phyloP scores from a whole-genome alignment of 139 green algal species.

The Chlorella sp. region DNA sequence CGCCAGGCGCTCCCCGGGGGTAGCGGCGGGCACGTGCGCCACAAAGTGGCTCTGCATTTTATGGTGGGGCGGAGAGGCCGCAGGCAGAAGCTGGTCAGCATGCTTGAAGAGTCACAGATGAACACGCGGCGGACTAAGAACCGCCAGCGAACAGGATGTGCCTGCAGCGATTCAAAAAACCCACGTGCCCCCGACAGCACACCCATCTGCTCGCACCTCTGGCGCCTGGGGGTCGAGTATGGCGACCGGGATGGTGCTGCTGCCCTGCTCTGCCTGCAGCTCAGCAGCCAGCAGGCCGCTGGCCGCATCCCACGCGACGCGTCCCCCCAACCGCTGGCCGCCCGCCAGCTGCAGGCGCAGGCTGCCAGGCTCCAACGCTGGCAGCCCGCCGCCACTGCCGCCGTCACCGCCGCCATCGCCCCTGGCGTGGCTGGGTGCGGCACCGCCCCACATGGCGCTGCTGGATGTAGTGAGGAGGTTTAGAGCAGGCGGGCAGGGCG shows the following conservation, averaged over 20 bases:
- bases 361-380: neutral
- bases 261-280: neutral
- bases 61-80: neutral
- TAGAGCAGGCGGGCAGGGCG: too few relatives aligned
- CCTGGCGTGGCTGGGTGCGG: neutral
- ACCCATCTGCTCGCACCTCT: neutral
- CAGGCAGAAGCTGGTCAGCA: neutral
- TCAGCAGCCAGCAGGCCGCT: conserved; percentile 30
- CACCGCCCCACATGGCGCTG: too few relatives aligned
- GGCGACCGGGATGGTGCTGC: neutral
- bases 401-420: neutral
- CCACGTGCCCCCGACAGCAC: too few relatives aligned
- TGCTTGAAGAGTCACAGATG: too few relatives aligned
- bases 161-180: neutral
- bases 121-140: too few relatives aligned
- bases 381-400: neutral
- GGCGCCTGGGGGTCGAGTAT: conserved; percentile 21
- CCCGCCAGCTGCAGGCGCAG: neutral
- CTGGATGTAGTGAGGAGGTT: too few relatives aligned
- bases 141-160: neutral
- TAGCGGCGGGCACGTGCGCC: neutral
- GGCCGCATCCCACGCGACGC: conserved; percentile 10
- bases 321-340: neutral
- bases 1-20: neutral
- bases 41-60: conserved; percentile 17